A percentile compares a stretch with the other conserved stretches of the same genome.
These are phyloP conservation scores for Otatea glauca DNA, from an alignment of 176 grass and related monocot species.

Conservation along the genomic window DNA sequence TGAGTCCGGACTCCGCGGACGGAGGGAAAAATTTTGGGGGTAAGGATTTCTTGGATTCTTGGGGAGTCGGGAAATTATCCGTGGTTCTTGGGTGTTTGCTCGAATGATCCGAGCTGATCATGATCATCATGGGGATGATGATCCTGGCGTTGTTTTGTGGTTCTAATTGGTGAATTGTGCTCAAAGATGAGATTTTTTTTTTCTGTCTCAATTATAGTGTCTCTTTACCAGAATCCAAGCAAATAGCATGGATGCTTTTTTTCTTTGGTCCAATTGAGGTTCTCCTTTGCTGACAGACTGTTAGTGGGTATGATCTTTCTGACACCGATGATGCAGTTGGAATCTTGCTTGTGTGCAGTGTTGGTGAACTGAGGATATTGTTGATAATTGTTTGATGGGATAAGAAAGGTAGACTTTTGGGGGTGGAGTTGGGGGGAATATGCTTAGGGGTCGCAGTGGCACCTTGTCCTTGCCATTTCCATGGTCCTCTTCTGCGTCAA, in stretches of 20 bases:
- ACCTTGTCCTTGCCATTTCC: conserved; percentile 6
- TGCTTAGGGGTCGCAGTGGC: conserved; percentile 25
- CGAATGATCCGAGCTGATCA: neutral
- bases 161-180: conserved; percentile 1
- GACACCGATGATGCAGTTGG: conserved; percentile 11
- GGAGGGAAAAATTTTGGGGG: conserved; percentile 22
- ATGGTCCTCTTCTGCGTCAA: conserved; percentile 27
- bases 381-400: conserved; percentile 34
- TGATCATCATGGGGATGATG: neutral
- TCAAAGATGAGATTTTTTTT: neutral
- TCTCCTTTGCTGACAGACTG: neutral
- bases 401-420: conserved; percentile 20
- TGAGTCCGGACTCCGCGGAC: neutral
- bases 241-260: conserved; percentile 25
- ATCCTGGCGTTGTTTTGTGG: neutral
- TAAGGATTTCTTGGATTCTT: conserved; percentile 41
- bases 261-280: neutral
- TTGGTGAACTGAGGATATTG: conserved; percentile 25
- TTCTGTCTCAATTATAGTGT: neutral
- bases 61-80: neutral
- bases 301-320: conserved; percentile 18
- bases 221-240: neutral
- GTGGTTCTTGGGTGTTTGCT: neutral
- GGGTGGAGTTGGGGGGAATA: conserved; percentile 35
- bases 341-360: conserved; percentile 35